Evolutionary conservation across 1,139 yeast species (phyloP).

Genomic region (Diutina scorzettiae): DNA sequence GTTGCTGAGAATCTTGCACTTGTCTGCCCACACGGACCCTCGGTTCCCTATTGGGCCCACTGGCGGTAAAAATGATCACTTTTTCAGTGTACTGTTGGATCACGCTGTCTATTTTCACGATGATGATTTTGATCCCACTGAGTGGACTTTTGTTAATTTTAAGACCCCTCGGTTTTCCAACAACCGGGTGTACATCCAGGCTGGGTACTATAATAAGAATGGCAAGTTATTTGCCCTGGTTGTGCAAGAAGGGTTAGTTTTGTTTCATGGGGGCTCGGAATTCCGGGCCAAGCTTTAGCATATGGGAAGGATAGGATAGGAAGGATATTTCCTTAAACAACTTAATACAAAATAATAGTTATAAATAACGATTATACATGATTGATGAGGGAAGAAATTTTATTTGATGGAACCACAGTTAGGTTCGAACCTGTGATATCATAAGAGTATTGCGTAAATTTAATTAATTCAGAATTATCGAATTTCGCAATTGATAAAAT

Average conservation of each 20-base stretch:
- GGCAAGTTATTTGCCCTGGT: constrained; percentile 52
- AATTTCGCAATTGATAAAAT: too few relatives aligned
- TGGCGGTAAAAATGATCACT: constrained; percentile 11
- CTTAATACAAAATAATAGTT: too few relatives aligned
- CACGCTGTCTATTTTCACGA: constrained; percentile 61
- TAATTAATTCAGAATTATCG: too few relatives aligned
- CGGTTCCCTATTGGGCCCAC: constrained; percentile 11
- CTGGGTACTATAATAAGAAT: constrained; percentile 40
- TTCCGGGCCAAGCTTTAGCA: background rate
- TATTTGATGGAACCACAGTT: too few relatives aligned
- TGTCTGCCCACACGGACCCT: constrained; percentile 13
- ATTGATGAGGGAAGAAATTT: too few relatives aligned
- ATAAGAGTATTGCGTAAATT: too few relatives aligned
- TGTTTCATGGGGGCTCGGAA: constrained; percentile 1
- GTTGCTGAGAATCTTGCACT: constrained; percentile 18
- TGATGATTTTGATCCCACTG: constrained; percentile 36
- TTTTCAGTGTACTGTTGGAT: constrained; percentile 48
- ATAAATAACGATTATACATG: too few relatives aligned
- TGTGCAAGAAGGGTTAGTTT: constrained; percentile 53
- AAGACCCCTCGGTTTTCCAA: constrained; percentile 40
- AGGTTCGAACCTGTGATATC: too few relatives aligned
- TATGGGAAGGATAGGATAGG: background rate
- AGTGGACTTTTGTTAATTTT: constrained; percentile 45
- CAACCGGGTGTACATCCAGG: constrained; percentile 46
- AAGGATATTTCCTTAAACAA: too few relatives aligned